Evolutionary conservation across 495 filamentous ascomycete genomes (phyloP), one percentile per base, ranked within the genome.

Genomic region (Evernia prunastri): DNA sequence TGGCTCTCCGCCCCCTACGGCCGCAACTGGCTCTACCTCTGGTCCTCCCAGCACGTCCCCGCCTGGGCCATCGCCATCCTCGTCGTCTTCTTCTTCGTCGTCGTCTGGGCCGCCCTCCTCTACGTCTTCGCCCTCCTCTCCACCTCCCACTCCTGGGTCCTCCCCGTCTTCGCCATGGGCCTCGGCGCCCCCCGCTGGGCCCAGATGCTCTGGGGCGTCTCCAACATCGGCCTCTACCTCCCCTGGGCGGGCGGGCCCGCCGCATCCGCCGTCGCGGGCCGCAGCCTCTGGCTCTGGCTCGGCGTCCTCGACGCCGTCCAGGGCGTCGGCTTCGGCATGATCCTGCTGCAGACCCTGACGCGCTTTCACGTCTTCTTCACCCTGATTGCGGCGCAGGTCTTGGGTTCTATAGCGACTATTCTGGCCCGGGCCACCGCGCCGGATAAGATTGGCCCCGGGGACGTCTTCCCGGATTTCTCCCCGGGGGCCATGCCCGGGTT

Each of bases 91-190:
- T 88, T 89, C 78, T 86, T 86, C 72, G 72, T 84, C 62, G 63
- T 76, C 37, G 60, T 87, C 42, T 89, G 86, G 86, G 72, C 75
- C 13, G 69, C 71, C 4, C 60, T 80, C 0, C 78, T 87, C 37
- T 71, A 68, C 39, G 63, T 76, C 59, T 85, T 87, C 65, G 70
- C 78, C n/a, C 64, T 71, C 65, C 71, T 84, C 7, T 80, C 79
- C 17, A 81, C 78, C 59, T 74, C 75, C 33, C 86, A 88, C 72
- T 78, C 76, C 5, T 88, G 86, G 86, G 78, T 87, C 69, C 69
- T 88, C 23, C 86, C 86, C 53, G 80, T 88, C 64, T 87, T 87
- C 70, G 85, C 86, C 49, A 78, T 87, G 61, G 84, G 84, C 40
- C 78, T 89, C 15, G 81, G 82, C 29, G 81, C 83, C 3, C 86